Evolutionary conservation across 2,329 filamentous ascomycete species (phyloP), one percentile per base, ranked within the genome.

Genomic region (Aspergillus neoniger): DNA sequence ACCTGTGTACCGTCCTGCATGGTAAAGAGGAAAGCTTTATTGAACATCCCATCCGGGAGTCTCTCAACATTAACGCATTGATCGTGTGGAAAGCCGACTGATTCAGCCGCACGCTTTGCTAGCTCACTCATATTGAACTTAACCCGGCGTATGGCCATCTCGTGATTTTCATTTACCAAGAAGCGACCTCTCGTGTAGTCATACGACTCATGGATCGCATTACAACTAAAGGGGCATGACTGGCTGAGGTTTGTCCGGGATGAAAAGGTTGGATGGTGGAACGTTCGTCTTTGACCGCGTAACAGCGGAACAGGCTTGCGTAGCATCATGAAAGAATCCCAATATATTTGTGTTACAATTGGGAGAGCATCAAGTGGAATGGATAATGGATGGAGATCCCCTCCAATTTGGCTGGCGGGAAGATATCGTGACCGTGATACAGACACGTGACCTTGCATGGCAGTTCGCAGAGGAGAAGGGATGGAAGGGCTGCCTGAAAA

Each of bases 1-100:
- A 69, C 61, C 39, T 67, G 43, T 10, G 19, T n/a, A 5, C 63
- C 65, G 8, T 70, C 57, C 6, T 66, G 48, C 63, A 68, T 66
- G 21, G 50, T 64, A 3, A 70, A 58, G 6, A 65, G 60, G 12
- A 69, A 65, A 0, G 59, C 49, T 23, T 66, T 67, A 32, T 65
- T 70, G 15, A 66, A 64, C 48, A 62, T 59, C 2, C 67, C 67
- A 10, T 67, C 65, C 7, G 61, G 57, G 9, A 64, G 59, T 47
- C 69, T 68, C 41, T 44, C 19, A 12, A 44, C 7, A 44, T 14
- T 2, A 23, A 23, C 41, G 5, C 41, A 44, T 44, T 44, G 41
- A 19, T 17, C 17, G 14, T 44, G 5, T 2, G 41, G 14, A 14
- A 23, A 44, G 19, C 19, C 41, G 19, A 44, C 12, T 14, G 41